phyloP scores from a whole-genome alignment of 164 flowering plant species.

The Magnolia changhungtana region DNA sequence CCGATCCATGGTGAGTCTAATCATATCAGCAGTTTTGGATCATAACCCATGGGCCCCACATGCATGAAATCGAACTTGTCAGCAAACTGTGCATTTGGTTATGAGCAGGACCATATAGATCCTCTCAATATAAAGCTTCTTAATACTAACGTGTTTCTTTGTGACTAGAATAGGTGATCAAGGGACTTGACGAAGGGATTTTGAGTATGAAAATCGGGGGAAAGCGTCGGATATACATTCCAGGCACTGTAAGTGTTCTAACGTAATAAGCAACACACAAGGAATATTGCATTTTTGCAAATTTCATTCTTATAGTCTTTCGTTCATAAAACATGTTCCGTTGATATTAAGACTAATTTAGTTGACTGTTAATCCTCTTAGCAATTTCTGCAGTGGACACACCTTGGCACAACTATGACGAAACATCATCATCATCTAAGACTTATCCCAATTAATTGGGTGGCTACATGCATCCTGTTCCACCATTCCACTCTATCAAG shows the following conservation, averaged over 20 bases:
- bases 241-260: conserved; percentile 69
- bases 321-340: too few relatives aligned
- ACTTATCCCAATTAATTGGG: too few relatives aligned
- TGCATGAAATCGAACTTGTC: not conserved
- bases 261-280: too few relatives aligned
- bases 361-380: too few relatives aligned
- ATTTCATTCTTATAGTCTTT: not conserved
- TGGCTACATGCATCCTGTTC: too few relatives aligned
- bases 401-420: too few relatives aligned
- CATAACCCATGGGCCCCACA: not conserved
- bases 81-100: not conserved
- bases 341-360: too few relatives aligned
- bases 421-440: too few relatives aligned
- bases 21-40: not conserved
- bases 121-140: not conserved
- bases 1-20: not conserved
- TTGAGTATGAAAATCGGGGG: conserved; percentile 90
- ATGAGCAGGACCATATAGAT: not conserved
- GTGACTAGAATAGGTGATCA: conserved; percentile 63
- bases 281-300: not conserved
- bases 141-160: conserved; percentile 6
- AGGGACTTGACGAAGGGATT: conserved; percentile 96
- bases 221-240: conserved; percentile 81
- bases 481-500: too few relatives aligned
- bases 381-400: too few relatives aligned